Evolutionary conservation across 139 green algal species (phyloP).

Genomic region (Micractinium sp.): DNA sequence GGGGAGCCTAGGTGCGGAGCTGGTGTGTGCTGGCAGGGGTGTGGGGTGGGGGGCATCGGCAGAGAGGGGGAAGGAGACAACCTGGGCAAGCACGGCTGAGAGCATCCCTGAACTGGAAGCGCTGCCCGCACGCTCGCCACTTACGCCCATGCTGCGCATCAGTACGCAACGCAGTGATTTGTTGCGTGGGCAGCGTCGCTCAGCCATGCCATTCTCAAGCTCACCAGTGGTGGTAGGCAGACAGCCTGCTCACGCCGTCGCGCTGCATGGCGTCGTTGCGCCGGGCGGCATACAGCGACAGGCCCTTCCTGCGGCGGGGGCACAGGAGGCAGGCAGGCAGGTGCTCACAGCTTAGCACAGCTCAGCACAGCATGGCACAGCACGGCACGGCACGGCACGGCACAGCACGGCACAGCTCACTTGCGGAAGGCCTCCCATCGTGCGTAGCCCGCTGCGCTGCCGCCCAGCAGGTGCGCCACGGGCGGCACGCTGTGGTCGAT

Average conservation of each 20-base stretch:
- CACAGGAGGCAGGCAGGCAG: background rate
- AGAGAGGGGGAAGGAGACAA: no score
- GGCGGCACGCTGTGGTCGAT: constrained; percentile 30
- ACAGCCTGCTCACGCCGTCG: constrained; percentile 5
- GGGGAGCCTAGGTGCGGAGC: no score
- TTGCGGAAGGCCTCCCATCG: constrained; percentile 26
- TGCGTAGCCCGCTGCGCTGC: constrained; percentile 16
- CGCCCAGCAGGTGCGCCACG: constrained; percentile 12
- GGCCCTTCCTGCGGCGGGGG: constrained; percentile 1
- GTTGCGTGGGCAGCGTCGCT: no score
- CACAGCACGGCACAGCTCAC: background rate
- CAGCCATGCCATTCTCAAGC: background rate
- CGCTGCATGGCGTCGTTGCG: constrained; percentile 24
- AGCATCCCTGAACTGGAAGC: no score
- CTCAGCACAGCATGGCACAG: background rate
- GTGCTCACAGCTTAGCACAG: background rate
- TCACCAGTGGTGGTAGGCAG: constrained; percentile 17
- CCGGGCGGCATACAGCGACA: constrained; percentile 5
- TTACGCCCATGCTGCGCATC: background rate
- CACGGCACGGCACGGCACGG: background rate
- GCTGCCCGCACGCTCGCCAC: no score
- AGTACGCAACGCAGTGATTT: no score
- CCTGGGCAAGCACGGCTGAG: no score
- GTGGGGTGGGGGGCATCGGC: no score
- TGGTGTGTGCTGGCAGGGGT: no score